phyloP scores from a whole-genome alignment of 768 basidiomycete genomes.

The Leccinum truebloodii region DNA sequence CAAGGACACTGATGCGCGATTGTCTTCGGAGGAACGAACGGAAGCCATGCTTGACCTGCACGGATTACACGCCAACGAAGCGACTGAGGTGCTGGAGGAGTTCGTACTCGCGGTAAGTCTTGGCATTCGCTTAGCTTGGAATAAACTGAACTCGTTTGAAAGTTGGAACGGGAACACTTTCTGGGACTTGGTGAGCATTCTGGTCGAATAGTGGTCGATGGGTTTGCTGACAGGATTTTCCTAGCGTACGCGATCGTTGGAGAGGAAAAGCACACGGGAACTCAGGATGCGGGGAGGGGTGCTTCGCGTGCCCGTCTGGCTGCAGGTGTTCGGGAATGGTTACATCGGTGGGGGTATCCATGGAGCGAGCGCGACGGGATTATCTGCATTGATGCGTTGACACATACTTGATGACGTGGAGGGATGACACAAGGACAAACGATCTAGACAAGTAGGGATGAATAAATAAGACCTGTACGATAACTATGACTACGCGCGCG shows the following conservation, averaged over 20 bases:
- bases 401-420: conserved; percentile 49
- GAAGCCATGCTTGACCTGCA: conserved; percentile 90
- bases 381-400: conserved; percentile 84
- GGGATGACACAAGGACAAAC: background rate
- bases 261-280: conserved; percentile 94
- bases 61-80: conserved; percentile 92
- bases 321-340: conserved; percentile 85
- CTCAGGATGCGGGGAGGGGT: conserved; percentile 81
- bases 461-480: conserved; percentile 12
- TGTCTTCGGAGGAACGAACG: conserved; percentile 84
- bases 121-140: background rate
- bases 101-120: conserved; percentile 81
- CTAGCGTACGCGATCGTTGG: conserved; percentile 89
- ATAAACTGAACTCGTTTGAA: conserved; percentile 18
- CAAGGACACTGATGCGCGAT: conserved; percentile 49
- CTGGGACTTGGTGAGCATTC: conserved; percentile 72
- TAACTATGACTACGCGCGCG: conserved; percentile 7
- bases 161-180: conserved; percentile 88
- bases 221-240: conserved; percentile 11
- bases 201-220: background rate
- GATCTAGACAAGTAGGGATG: conserved; percentile 9
- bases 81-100: conserved; percentile 85
- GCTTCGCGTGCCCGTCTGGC: conserved; percentile 83
- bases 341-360: conserved; percentile 94
- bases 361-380: conserved; percentile 93